Evolutionary conservation across 306 rosid genomes (phyloP), one percentile per base, ranked within the genome.

Genomic region (Trichosanthes truncata): DNA sequence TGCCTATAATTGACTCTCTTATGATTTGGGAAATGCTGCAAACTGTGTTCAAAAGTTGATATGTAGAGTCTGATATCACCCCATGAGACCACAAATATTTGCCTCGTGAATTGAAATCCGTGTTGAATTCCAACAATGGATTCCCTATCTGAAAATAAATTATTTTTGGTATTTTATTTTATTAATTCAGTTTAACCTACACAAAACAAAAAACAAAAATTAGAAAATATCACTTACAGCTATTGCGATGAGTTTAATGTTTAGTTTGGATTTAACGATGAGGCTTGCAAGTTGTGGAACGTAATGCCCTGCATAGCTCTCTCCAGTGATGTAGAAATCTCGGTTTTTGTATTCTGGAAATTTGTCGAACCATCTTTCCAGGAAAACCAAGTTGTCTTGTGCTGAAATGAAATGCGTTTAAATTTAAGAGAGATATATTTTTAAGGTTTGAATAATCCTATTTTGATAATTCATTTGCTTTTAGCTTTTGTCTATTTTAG

Each of bases 231-330:
- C 45, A 80, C 92, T 89, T 80, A 92, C 96, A 3, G 93, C 97
- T 83, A 92, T 85, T 40, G 93, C 96, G 72, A 86, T 92, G 75
- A 92, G 88, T 79, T 89, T 87, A 84, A 92, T 56, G 26, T 81
- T 80, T 0, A 73, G 59, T 38, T 85, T 85, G 26, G 84, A 87
- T 69, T 86, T 76, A 29, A 90, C 26, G 61, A 92, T 81, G 74
- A 90, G 96, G 55, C 69, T 85, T 48, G 97, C 97, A 38, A 92
- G 92, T 65, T 92, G 93, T 3, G 97, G 97, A 9, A 85, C 93
- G 74, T 90, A 92, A 84, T 92, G 97, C 4, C 97, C 95, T 85
- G 83, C 94, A 67, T 92, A 92, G 82, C 97, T 92, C 82, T 92
- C 96, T 6, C 97, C 96, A 4, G 88, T 88, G 60, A 92, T 86